Conservation (phyloP, 73 alveolate genomes). For the Diophrys appendiculata region DNA sequence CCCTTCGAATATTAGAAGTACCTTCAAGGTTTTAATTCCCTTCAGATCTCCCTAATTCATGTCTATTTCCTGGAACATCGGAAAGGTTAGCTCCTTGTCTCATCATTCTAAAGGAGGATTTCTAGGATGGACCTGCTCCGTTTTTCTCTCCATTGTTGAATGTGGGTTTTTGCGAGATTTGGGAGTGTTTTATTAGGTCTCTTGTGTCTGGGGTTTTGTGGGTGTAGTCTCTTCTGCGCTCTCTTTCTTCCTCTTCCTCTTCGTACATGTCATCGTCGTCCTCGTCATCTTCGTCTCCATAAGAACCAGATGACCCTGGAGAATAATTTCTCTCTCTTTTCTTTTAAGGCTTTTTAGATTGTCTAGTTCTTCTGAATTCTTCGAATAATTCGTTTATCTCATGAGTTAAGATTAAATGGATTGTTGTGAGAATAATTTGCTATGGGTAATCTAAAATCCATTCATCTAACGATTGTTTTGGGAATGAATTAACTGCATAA, state of each 20-base stretch:
- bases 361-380: constrained; percentile 30
- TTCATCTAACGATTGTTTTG: constrained; percentile 75
- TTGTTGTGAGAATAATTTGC: constrained; percentile 65
- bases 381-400: constrained; percentile 74
- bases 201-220: constrained; percentile 63
- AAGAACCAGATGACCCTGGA: neutral
- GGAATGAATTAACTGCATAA: constrained; percentile 62
- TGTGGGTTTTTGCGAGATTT: neutral
- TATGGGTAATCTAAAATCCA: constrained; percentile 74
- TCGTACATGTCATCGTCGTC: constrained; percentile 22
- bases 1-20: too few species aligned
- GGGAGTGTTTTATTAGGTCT: constrained; percentile 47
- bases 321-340: neutral
- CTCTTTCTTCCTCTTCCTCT: constrained; percentile 33
- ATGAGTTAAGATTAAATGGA: constrained; percentile 68
- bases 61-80: neutral
- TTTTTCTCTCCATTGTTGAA: neutral
- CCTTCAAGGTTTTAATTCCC: neutral
- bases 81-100: constrained; percentile 16
- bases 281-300: constrained; percentile 18
- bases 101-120: constrained; percentile 2
- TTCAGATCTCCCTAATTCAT: constrained; percentile 2
- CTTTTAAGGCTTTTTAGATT: constrained; percentile 5
- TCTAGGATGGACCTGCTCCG: neutral
- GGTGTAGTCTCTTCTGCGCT: constrained; percentile 34